These are phyloP conservation scores for Cyclotella atomus DNA, from an alignment of 108 stramenopile species.

Conservation along the genomic window DNA sequence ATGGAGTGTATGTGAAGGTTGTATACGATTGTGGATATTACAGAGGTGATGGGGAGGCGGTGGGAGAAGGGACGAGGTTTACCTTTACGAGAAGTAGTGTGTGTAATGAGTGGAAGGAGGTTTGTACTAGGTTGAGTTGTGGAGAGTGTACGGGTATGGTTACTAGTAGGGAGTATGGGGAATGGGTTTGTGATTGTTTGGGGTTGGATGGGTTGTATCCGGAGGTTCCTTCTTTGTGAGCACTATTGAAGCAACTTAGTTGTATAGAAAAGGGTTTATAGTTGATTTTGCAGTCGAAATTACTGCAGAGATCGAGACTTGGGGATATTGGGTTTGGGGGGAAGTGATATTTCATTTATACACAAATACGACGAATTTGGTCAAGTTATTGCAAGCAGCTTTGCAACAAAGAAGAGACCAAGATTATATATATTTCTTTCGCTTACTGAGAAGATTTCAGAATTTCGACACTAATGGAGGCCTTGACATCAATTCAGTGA, in stretches of 20 bases:
- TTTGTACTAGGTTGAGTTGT: slow-evolving; percentile 4
- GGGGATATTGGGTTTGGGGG: background rate
- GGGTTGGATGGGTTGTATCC: slow-evolving; percentile 15
- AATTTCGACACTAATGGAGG: background rate
- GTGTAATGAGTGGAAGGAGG: slow-evolving; percentile 4
- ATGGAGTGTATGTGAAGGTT: slow-evolving; percentile 26
- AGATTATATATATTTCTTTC: background rate
- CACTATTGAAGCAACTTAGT: too few species aligned
- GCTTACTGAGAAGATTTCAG: background rate
- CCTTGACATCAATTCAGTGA: too few species aligned
- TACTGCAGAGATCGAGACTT: background rate
- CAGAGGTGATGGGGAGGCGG: background rate
- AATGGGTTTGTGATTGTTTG: slow-evolving; percentile 28
- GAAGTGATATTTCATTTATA: background rate
- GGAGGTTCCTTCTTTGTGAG: background rate
- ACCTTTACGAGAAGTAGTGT: slow-evolving; percentile 3
- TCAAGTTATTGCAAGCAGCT: background rate
- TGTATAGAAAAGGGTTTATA: background rate
- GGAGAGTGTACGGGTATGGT: slow-evolving; percentile 17
- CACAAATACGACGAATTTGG: too few species aligned
- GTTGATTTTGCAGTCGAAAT: background rate
- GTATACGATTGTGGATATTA: slow-evolving; percentile 33
- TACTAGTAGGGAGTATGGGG: slow-evolving; percentile 10
- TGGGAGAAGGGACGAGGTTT: slow-evolving; percentile 24
- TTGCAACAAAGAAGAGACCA: background rate